phyloP scores from a whole-genome alignment of 2,329 filamentous ascomycete genomes.

The Fusarium sp. region DNA sequence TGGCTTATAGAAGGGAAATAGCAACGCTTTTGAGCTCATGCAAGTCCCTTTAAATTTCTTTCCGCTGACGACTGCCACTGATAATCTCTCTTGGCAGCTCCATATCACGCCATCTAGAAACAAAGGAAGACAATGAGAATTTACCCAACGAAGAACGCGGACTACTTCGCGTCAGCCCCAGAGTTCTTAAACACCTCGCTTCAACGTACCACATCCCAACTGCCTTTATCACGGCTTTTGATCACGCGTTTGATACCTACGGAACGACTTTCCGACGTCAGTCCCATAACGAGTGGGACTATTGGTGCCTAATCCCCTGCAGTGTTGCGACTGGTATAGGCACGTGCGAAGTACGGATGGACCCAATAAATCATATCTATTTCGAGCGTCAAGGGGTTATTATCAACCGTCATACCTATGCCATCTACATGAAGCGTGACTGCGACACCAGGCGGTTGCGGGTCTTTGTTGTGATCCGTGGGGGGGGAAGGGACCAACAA shows the following conservation, averaged over 20 bases:
- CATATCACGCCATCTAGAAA: neutral
- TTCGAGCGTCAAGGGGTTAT: accelerated
- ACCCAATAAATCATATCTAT: neutral
- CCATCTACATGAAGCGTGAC: neutral
- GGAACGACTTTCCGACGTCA: neutral
- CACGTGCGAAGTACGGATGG: too few species aligned
- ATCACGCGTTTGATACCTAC: too few species aligned
- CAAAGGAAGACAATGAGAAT: neutral
- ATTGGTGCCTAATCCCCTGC: neutral
- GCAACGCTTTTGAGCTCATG: neutral
- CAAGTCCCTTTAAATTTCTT: neutral
- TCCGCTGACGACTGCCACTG: neutral
- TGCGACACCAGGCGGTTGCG: neutral
- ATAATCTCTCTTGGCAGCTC: neutral
- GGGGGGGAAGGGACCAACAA: too few species aligned
- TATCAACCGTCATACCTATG: neutral
- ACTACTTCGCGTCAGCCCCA: neutral
- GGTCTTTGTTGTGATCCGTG: neutral
- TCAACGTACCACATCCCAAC: neutral
- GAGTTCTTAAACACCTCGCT: neutral
- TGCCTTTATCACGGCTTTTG: neutral
- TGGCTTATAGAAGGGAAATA: too few species aligned
- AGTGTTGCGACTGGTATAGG: too few species aligned
- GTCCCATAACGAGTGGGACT: neutral
- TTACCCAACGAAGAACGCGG: neutral